Evolutionary conservation across 2,329 filamentous ascomycete genomes (phyloP), one percentile per base, ranked within the genome.

Genomic region (Cladosporium sp.): DNA sequence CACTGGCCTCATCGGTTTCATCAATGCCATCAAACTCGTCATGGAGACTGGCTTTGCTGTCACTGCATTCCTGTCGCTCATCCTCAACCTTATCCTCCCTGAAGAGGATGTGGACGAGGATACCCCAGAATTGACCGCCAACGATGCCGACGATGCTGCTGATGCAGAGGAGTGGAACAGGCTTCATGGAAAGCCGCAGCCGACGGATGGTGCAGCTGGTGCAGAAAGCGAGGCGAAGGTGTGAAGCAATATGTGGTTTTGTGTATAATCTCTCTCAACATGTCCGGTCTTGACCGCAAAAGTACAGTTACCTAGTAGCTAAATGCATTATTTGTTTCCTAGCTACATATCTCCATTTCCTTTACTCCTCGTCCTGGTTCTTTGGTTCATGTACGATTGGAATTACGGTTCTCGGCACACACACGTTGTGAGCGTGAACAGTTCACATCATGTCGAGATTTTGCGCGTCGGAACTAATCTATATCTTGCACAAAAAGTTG

Each of bases 101-200:
- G 89, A 91, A 72, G 92, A 96, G 78, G 79, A 89, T n/a, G 91
- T 92, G 71, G 89, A 91, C 52, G 82, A 83, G 33, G 80, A 81
- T 60, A 68, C 66, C 6, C 77, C 78, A 0, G 80, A 81, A 70
- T 53, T 81, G n/a, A 79, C 77, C 26, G 80, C 79, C 0, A 75
- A 80, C 64, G 76, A 75, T 52, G 73, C 69, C 11, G 79, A 81
- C 65, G 77, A 76, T 35, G 68, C 67, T 1, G 72, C 71, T 8
- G 80, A 81, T 67, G 66, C 71, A 29, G 78, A 80, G 66, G 79
- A 82, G 71, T 81, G 80, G 80, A 69, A 72, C 29, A 66, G 74
- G 10, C 77, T 79, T 31, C 68, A 70, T 44, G 65, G 61, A 8
- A 71, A 68, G 64, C 35, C 56, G 5, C 56, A 59, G 33, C 33